phyloP scores from a whole-genome alignment of 139 green algal genomes.

The Nannochloris sp. region DNA sequence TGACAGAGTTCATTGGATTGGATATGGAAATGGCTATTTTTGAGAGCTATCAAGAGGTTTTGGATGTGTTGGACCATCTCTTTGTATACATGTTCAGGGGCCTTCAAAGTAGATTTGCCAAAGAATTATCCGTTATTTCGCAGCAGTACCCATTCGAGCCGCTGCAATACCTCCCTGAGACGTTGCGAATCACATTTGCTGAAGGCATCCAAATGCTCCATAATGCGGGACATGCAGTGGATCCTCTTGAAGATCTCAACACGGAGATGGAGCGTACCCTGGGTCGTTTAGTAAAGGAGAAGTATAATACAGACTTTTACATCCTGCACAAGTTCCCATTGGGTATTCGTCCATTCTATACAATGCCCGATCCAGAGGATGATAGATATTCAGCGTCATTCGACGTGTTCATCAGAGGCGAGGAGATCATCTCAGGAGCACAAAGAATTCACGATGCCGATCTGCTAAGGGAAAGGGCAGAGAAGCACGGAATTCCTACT shows the following conservation, averaged over 20 bases:
- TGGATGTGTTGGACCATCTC: constrained; percentile 90
- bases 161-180: constrained; percentile 67
- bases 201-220: constrained; percentile 91
- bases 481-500: constrained; percentile 59
- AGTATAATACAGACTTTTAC: constrained; percentile 98
- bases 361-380: constrained; percentile 89
- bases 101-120: constrained; percentile 17
- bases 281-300: constrained; percentile 83
- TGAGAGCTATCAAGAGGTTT: constrained; percentile 91
- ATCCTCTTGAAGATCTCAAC: constrained; percentile 85
- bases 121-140: constrained; percentile 67
- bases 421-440: constrained; percentile 97
- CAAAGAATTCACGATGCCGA: constrained; percentile 83
- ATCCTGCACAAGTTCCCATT: constrained; percentile 79
- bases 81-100: constrained; percentile 89
- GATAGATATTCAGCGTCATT: constrained; percentile 87
- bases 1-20: constrained; percentile 98
- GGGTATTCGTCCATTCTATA: constrained; percentile 92
- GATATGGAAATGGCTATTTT: constrained; percentile 98
- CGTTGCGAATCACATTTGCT: constrained; percentile 74
- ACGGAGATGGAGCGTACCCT: constrained; percentile 85
- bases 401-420: constrained; percentile 97
- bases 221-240: constrained; percentile 57
- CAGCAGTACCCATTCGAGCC: constrained; percentile 87
- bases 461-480: constrained; percentile 69